Percentiles rank a stretch among this genome's conserved stretches.
Conservation (phyloP, 805 yeast genomes). For the Sugiyamaella smithiae region DNA sequence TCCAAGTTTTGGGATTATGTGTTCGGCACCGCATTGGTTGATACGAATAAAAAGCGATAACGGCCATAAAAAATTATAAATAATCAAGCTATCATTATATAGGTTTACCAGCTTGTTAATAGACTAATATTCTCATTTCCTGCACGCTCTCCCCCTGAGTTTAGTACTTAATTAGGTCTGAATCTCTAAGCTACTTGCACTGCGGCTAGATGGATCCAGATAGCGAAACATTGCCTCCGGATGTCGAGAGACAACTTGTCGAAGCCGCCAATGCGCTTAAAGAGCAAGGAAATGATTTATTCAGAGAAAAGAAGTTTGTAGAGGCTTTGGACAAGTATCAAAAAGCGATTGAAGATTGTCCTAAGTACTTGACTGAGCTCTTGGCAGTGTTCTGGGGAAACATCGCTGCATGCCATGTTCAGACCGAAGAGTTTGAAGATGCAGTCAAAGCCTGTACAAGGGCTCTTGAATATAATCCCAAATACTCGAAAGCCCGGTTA, state of each 20-base stretch:
- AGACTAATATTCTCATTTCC: too few relatives aligned
- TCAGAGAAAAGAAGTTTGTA: slow-evolving; percentile 14
- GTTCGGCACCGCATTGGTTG: slow-evolving; percentile 74
- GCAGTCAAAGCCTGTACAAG: slow-evolving; percentile 64
- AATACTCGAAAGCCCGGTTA: slow-evolving; percentile 67
- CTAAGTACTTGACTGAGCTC: slow-evolving; percentile 12
- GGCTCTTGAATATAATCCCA: slow-evolving; percentile 58
- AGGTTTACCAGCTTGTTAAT: too few relatives aligned
- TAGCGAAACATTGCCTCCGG: slow-evolving; percentile 18
- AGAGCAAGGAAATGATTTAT: slow-evolving; percentile 34
- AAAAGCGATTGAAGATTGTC: slow-evolving; percentile 20
- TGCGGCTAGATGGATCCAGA: neutral
- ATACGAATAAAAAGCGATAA: slow-evolving; percentile 20
- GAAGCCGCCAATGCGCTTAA: slow-evolving; percentile 39
- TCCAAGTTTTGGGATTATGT: slow-evolving; percentile 90
- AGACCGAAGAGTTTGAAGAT: slow-evolving; percentile 24
- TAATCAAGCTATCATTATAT: too few relatives aligned
- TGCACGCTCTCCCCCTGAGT: too few relatives aligned
- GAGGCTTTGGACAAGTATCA: slow-evolving; percentile 17
- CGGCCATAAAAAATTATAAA: neutral
- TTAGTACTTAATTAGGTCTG: neutral
- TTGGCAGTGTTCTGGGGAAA: slow-evolving; percentile 27
- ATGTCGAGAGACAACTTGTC: slow-evolving; percentile 23
- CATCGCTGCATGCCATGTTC: slow-evolving; percentile 27
- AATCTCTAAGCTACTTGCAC: neutral